These are phyloP conservation scores for Metarhizium album DNA, from an alignment of 2,329 filamentous ascomycete genomes.

Conservation along the genomic window DNA sequence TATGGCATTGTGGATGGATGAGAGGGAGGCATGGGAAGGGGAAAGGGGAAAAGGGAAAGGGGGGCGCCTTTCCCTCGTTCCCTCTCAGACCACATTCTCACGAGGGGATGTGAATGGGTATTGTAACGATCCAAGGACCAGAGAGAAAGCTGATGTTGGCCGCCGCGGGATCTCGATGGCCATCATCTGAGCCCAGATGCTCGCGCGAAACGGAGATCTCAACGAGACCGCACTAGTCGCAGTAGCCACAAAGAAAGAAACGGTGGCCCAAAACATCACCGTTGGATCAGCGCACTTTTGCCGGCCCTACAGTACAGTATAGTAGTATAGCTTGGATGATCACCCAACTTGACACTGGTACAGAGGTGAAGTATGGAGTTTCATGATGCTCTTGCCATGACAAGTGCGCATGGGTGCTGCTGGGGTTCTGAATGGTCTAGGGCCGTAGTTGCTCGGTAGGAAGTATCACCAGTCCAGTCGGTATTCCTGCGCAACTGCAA, in stretches of 20 bases:
- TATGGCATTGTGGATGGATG: neutral
- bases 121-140: neutral
- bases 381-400: neutral
- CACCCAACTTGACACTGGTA: no score
- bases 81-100: neutral
- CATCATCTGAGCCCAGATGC: constrained; percentile 4
- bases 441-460: no score
- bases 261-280: neutral
- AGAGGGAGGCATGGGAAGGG: no score
- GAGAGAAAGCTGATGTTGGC: neutral
- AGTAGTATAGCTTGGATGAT: no score
- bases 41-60: neutral
- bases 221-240: neutral
- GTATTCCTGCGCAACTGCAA: no score
- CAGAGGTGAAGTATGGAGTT: no score
- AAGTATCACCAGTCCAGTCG: no score
- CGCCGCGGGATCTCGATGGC: constrained; percentile 9
- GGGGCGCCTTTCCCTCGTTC: neutral
- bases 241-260: neutral
- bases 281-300: neutral
- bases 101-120: neutral
- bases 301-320: no score
- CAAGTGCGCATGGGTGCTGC: neutral
- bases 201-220: constrained; percentile 8
- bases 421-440: no score